Conservation (phyloP, 2,329 filamentous ascomycete genomes). For the Monosporascus sp. region DNA sequence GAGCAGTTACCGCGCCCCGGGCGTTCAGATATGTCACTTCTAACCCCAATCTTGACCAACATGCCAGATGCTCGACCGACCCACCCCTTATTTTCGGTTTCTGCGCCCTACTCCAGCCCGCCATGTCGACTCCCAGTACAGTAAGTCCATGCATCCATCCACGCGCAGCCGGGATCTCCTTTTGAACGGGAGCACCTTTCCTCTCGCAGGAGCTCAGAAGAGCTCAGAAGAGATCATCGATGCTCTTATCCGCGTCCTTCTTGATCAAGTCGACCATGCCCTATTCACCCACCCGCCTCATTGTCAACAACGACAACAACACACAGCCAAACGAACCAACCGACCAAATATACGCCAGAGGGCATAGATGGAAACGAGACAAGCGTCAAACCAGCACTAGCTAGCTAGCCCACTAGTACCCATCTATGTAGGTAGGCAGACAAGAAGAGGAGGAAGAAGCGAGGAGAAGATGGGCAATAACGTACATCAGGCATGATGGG, state of each 20-base stretch:
- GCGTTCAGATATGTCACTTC: too few species aligned
- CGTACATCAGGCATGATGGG: slow-evolving; percentile 88
- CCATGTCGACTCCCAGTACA: too few species aligned
- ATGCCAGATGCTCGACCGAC: too few species aligned
- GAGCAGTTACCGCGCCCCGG: too few species aligned
- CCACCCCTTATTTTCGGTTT: too few species aligned
- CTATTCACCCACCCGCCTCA: slow-evolving; percentile 48
- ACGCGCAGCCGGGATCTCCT: not conserved
- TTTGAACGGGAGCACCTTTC: not conserved
- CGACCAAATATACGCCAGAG: not conserved
- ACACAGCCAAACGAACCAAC: not conserved
- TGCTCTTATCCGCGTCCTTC: slow-evolving; percentile 87
- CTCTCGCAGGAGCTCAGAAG: slow-evolving; percentile 43
- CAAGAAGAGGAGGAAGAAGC: not conserved
- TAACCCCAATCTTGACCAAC: too few species aligned
- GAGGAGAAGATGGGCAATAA: slow-evolving; percentile 1
- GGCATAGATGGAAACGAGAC: not conserved
- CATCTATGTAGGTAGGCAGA: not conserved
- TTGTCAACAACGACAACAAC: slow-evolving; percentile 7
- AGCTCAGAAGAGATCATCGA: slow-evolving; percentile 79
- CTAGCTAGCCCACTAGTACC: too few species aligned
- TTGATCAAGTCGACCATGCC: slow-evolving; percentile 94
- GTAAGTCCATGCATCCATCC: too few species aligned
- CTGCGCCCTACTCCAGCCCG: too few species aligned
- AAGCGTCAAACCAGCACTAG: too few species aligned